Percentiles rank a stretch among this genome's conserved stretches.
phyloP scores from a whole-genome alignment of 2,329 filamentous ascomycete genomes.

The Metarhizium album region DNA sequence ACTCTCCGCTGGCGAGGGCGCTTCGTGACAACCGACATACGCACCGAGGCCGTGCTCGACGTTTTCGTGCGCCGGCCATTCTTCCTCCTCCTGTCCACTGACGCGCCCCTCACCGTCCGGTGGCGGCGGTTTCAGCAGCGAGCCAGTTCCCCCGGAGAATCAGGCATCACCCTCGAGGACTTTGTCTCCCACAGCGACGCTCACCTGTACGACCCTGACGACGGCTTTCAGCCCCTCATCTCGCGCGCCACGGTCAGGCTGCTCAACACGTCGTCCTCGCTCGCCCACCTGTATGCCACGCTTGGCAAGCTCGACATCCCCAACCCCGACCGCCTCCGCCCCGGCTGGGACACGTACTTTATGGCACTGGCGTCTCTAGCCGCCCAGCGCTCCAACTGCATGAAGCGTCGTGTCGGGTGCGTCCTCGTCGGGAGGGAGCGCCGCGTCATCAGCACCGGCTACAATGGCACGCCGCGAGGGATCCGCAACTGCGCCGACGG shows the following conservation, averaged over 20 bases:
- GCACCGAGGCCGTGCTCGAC: slow-evolving; percentile 62
- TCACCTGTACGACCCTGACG: slow-evolving; percentile 58
- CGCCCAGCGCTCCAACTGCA: slow-evolving; percentile 86
- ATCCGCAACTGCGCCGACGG: slow-evolving; percentile 86
- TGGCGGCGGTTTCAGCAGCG: slow-evolving; percentile 62
- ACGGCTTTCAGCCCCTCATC: slow-evolving; percentile 65
- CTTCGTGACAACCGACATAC: slow-evolving; percentile 80
- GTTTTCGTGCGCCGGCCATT: slow-evolving; percentile 71
- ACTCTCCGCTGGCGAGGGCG: slow-evolving; percentile 73
- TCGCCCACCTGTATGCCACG: slow-evolving; percentile 60
- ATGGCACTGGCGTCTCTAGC: slow-evolving; percentile 94
- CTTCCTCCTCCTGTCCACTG: slow-evolving; percentile 85
- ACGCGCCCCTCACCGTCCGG: slow-evolving; percentile 75
- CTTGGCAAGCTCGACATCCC: slow-evolving; percentile 67
- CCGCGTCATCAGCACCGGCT: slow-evolving; percentile 87
- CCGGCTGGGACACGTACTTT: slow-evolving; percentile 94
- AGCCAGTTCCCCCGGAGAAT: slow-evolving; percentile 11
- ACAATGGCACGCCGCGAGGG: slow-evolving; percentile 92
- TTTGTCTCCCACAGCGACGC: slow-evolving; percentile 54
- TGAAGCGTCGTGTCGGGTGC: slow-evolving; percentile 94
- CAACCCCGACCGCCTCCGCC: slow-evolving; percentile 69
- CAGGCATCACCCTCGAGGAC: slow-evolving; percentile 35
- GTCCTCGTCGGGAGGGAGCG: slow-evolving; percentile 73
- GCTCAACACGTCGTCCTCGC: slow-evolving; percentile 68
- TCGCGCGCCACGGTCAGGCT: slow-evolving; percentile 74